Base-by-base conservation (phyloP, 225 moss, liverwort and hornwort genomes). In the Polytrichum commune region DNA sequence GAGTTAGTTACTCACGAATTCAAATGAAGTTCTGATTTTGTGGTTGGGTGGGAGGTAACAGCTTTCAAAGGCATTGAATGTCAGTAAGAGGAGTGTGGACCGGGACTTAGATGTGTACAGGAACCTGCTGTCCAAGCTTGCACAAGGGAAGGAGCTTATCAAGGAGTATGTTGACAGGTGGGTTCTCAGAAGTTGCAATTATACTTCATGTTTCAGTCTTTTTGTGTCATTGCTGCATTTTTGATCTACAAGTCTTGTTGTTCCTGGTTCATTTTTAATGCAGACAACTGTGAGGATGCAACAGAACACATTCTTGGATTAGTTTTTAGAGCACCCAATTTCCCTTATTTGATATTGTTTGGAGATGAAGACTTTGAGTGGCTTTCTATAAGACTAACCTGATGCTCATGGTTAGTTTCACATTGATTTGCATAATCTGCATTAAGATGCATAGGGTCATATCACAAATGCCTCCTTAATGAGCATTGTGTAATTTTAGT, bases 21-120 rank as follows among this genome's bases (percentile, higher is more conserved):
- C 18, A 28, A 16, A 19, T 25, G 24, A 65, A 63, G 20, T 71
- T 25, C 60, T 70, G 13, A 76, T 69, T 27, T 72, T 27, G 71
- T 8, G 28, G 62, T 16, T 24, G 20, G 24, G 24, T 73, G 71
- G 57, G 53, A 29, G 33, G 22, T 29, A 73, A 28, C 90, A 93
- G 88, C 85, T 96, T 27, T 82, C 93, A 28, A 96, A 92, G 76
- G 90, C 90, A 26, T 25, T 96, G 73, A 96, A 96, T 78, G 92
- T 96, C 28, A 96, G 83, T 82, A 96, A 96, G 89, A 71, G 89
- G 72, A 93, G 93, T 63, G 89, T 96, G 69, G 96, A 93, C 67
- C 92, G 93, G 56, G 96, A 93, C 72, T 83, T 96, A 54, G 93
- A 96, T 71, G 93, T 92, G 65, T 92, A 96, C 63, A 84, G 96